phyloP scores from a whole-genome alignment of 306 rosid genomes.

The Vigna nakashimae region DNA sequence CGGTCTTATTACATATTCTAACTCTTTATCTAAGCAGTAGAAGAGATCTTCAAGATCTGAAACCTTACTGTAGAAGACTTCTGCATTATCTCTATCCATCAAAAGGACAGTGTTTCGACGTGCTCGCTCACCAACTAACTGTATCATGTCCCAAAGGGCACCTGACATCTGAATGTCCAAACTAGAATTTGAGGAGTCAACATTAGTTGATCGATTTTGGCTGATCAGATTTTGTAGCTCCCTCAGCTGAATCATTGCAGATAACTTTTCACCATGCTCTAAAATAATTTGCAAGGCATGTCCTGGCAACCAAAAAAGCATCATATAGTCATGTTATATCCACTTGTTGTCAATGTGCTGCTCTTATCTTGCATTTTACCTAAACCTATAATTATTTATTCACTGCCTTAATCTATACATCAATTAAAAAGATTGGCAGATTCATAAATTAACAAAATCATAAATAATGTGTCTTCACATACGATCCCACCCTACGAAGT shows the following conservation, averaged over 20 bases:
- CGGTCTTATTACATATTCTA: slow-evolving; percentile 70
- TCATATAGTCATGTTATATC: slow-evolving; percentile 42
- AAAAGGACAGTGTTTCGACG: slow-evolving; percentile 89
- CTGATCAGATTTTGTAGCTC: slow-evolving; percentile 80
- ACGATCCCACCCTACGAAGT: slow-evolving; percentile 27
- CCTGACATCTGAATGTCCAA: slow-evolving; percentile 75
- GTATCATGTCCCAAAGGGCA: slow-evolving; percentile 97
- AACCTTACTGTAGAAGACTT: slow-evolving; percentile 95
- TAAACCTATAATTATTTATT: slow-evolving; percentile 26
- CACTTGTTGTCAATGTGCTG: slow-evolving; percentile 7
- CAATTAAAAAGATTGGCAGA: slow-evolving; percentile 26
- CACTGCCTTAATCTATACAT: slow-evolving; percentile 16
- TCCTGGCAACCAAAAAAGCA: slow-evolving; percentile 58
- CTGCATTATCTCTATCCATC: slow-evolving; percentile 98
- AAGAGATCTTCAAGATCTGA: slow-evolving; percentile 90
- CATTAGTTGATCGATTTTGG: slow-evolving; percentile 72
- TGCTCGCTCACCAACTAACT: slow-evolving; percentile 90
- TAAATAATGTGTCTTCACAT: slow-evolving; percentile 10
- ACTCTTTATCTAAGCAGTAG: slow-evolving; percentile 81
- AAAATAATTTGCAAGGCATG: slow-evolving; percentile 78
- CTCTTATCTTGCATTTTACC: not conserved
- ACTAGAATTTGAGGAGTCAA: slow-evolving; percentile 56
- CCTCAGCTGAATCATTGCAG: slow-evolving; percentile 92
- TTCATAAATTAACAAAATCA: slow-evolving; percentile 26
- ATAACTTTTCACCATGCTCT: slow-evolving; percentile 97